A percentile compares a stretch with the other conserved stretches of the same genome.
Conservation (phyloP, 306 rosid genomes). For the Acacia crassicarpa region DNA sequence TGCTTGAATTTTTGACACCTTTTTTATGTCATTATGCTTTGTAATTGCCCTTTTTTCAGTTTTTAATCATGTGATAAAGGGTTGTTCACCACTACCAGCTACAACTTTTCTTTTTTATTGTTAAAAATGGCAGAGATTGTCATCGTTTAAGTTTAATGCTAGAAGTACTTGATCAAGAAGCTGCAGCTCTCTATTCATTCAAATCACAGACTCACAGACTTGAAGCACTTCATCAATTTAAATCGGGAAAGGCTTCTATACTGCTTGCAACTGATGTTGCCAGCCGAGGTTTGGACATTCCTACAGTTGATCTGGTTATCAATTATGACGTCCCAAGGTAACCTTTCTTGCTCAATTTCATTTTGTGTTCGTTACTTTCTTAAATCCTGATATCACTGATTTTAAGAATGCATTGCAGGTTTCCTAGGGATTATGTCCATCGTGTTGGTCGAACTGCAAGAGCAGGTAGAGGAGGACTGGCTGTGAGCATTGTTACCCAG, state of each 20-base stretch:
- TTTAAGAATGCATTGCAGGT: conserved; percentile 48
- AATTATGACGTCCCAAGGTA: conserved; percentile 92
- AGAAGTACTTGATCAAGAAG: conserved; percentile 77
- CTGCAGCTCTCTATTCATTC: conserved; percentile 73
- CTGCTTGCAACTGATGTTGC: conserved; percentile 95
- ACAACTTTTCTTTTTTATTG: not conserved
- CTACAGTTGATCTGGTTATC: conserved; percentile 87
- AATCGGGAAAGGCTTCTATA: conserved; percentile 77
- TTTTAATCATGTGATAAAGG: not conserved
- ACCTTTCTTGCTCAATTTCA: conserved; percentile 19
- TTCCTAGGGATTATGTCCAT: conserved; percentile 80
- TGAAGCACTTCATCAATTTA: conserved; percentile 73
- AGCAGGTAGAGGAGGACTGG: conserved; percentile 90
- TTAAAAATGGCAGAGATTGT: conserved; percentile 61
- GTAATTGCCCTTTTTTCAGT: conserved; percentile 6
- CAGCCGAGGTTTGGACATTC: conserved; percentile 91
- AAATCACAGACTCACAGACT: conserved; percentile 83
- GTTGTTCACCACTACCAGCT: not conserved
- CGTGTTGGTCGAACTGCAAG: conserved; percentile 97
- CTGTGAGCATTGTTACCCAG: conserved; percentile 74
- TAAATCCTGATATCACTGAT: conserved; percentile 15
- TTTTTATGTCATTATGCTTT: not conserved
- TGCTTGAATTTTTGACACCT: not conserved
- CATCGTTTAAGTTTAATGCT: conserved; percentile 72
- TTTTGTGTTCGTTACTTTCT: conserved; percentile 5